Base-by-base conservation (phyloP, 2,329 filamentous ascomycete species). In the Colletotrichum trifolii region DNA sequence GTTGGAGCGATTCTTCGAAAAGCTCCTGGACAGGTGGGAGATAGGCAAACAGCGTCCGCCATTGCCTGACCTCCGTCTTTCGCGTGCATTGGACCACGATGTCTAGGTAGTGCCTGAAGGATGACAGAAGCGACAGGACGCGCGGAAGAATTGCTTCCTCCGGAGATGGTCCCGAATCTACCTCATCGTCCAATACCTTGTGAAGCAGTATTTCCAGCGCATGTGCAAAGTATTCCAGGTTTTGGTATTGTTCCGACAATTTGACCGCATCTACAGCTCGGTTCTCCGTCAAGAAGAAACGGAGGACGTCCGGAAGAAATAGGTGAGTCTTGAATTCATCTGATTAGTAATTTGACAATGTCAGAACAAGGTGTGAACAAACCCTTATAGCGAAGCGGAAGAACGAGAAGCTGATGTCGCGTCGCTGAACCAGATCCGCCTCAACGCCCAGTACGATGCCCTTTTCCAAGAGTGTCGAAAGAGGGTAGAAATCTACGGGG, bases 51-150 rank as follows among this genome's bases (percentile, higher is more conserved):
- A 99, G 83, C 1, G 96, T 97, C 65, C 91, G 89, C 96, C 96
- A 99, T 60, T 93, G 97, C 43, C 95, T 89, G 8, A 97, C 89
- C 74, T 99, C 96, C 0, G 96, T 99, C 78, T 99, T 99, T 59
- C 96, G 91, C 2, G 96, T 97, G 78, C 96, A 99, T 78, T 97
- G 96, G 17, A 99, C 91, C 33, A 99, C 90, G 63, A 98, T 96
- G 72, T 98, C 95, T 13, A 98, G 88, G 73, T 97, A 99, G 63
- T 93, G 88, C 60, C 89, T 90, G 76, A 93, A 91, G 1, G 90
- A 92, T 0, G 91, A 91, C 62, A 89, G 75, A 8, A 90, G 82
- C 0, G 87, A 89, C 25, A 89, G 75, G 2, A 90, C 87, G 4
- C 89, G 78, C 72, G 88, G 85, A 72, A 94, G 73, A 69, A 91